Evolutionary conservation across 2,329 filamentous ascomycete species (phyloP), one percentile per base, ranked within the genome.

Genomic region (Fusarium lyarnte): DNA sequence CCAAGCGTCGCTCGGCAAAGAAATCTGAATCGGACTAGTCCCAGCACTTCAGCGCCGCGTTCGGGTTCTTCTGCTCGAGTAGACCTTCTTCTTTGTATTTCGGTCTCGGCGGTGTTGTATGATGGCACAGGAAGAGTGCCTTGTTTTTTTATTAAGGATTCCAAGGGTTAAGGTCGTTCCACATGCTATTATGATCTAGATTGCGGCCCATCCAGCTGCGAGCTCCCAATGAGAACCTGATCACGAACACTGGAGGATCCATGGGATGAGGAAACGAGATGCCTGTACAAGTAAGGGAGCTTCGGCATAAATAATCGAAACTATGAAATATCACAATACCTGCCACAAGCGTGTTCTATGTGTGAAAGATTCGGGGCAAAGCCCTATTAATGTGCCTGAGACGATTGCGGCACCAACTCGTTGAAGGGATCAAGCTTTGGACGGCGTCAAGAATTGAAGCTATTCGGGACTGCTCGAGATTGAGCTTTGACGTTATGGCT

Each of bases 41-140:
- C 54, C 53, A 73, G 31, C 53, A 58, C 58, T 29, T 39, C n/a
- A 58, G 62, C 49, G 58, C 58, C 62, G 51, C 53, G 42, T 49
- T 63, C 52, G 70, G 68, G 63, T 66, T 58, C 66, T 72, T 51
- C 64, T 63, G 54, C 57, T 43, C 52, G 63, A 66, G 66, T 66
- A 49, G 59, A 64, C 67, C 69, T 74, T 75, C 64, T 79, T 79
- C 75, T 74, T 79, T 81, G 74, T 81, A 78, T 79, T 79, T 76
- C 80, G 80, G 81, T 81, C 77, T 78, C 75, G 81, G 78, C 74
- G 81, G 81, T 83, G 80, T 81, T 83, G 82, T 82, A 84, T 81
- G 81, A 82, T 79, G 81, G 81, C 78, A 82, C 79, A 78, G 78
- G 75, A 81, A 74, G 79, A 81, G 79, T 79, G 76, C 77, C 77